Conservation (phyloP, 2,329 filamentous ascomycete genomes). For the Ceratocystiopsis brevicomis region DNA sequence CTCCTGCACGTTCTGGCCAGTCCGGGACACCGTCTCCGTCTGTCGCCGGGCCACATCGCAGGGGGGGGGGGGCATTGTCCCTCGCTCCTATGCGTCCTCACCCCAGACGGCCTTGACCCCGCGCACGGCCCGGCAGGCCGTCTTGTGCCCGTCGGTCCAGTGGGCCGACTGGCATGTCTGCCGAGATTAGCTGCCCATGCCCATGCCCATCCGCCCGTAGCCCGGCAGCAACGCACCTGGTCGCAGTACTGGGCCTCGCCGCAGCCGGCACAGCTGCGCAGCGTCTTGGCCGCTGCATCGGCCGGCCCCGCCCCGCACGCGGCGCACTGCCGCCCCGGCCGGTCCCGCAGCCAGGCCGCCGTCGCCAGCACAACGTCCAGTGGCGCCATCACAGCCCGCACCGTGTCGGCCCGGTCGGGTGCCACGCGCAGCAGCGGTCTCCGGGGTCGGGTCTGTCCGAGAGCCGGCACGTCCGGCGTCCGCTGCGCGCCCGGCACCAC, state of each 20-base stretch:
- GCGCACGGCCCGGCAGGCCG: slow-evolving; percentile 24
- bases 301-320: slow-evolving; percentile 1
- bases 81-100: background rate
- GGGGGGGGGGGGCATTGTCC: no score
- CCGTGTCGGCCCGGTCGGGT: slow-evolving; percentile 14
- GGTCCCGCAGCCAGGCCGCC: slow-evolving; percentile 9
- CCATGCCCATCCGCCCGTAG: no score
- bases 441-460: slow-evolving; percentile 15
- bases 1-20: no score
- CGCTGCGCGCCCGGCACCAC: slow-evolving; percentile 19
- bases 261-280: slow-evolving; percentile 25
- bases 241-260: slow-evolving; percentile 25
- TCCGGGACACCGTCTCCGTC: slow-evolving; percentile 1
- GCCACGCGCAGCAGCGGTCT: slow-evolving; percentile 21
- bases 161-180: slow-evolving; percentile 24
- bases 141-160: slow-evolving; percentile 25
- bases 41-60: no score
- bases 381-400: slow-evolving; percentile 17
- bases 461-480: slow-evolving; percentile 4
- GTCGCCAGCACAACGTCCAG: slow-evolving; percentile 15
- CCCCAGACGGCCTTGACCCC: slow-evolving; percentile 19
- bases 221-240: slow-evolving; percentile 22
- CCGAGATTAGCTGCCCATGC: no score
- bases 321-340: background rate
- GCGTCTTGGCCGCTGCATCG: slow-evolving; percentile 3